Conservation (phyloP, 768 basidiomycete genomes). For the Cantharellus anzutake region DNA sequence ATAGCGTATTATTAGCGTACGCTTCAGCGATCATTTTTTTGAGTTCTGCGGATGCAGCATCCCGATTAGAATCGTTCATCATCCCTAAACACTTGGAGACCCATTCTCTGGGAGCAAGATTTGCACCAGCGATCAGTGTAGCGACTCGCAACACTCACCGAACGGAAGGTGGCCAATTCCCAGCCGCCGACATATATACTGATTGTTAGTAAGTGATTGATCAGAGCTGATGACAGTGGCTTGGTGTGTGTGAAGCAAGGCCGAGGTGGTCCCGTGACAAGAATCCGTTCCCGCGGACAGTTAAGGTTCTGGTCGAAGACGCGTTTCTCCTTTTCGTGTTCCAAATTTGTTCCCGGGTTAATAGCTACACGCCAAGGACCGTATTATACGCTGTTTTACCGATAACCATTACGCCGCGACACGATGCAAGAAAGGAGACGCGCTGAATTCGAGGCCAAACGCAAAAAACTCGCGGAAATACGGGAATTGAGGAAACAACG, state of each 20-base stretch:
- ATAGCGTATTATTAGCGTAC: constrained; percentile 63
- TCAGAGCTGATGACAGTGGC: not conserved
- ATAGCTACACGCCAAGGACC: too few species aligned
- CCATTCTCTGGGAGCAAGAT: constrained; percentile 48
- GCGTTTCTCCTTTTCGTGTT: not conserved
- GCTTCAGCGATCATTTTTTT: constrained; percentile 93
- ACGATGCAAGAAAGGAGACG: constrained; percentile 47
- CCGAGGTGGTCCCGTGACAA: too few species aligned
- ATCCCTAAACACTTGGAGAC: constrained; percentile 84
- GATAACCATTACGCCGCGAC: not conserved
- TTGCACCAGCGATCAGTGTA: not conserved
- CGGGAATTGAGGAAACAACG: constrained; percentile 60
- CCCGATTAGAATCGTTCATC: constrained; percentile 74
- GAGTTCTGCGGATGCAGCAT: constrained; percentile 80
- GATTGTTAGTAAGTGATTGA: not conserved
- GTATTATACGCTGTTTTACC: too few species aligned
- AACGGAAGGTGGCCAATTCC: not conserved
- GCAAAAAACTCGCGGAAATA: constrained; percentile 70
- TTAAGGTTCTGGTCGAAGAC: too few species aligned
- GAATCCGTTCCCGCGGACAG: too few species aligned
- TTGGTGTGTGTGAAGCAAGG: too few species aligned
- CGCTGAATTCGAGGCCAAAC: constrained; percentile 82
- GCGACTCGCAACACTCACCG: not conserved
- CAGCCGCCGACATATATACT: not conserved
- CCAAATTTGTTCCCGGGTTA: not conserved